A percentile compares a stretch with the other conserved stretches of the same genome.
Evolutionary conservation across 768 basidiomycete species (phyloP).

Genomic region (Guyanaporus albipodus): DNA sequence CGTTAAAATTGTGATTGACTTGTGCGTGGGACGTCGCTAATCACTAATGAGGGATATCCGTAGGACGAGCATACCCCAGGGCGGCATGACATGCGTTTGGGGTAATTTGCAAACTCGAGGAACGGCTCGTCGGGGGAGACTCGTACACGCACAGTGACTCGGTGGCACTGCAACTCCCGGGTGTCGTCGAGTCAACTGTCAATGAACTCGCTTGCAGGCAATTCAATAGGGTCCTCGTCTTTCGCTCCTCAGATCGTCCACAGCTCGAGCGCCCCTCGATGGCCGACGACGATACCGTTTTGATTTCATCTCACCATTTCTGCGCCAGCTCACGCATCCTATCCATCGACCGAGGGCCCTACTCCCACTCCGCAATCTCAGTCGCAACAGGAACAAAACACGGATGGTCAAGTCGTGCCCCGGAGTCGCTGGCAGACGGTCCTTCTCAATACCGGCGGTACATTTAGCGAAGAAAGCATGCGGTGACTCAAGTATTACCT

Average conservation of each 20-base stretch:
- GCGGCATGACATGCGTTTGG: slow-evolving; percentile 4
- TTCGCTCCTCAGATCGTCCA: not conserved
- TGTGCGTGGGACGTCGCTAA: too few species aligned
- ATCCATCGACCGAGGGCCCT: slow-evolving; percentile 9
- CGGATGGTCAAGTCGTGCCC: slow-evolving; percentile 53
- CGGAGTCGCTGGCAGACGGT: slow-evolving; percentile 86
- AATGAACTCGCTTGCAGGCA: slow-evolving; percentile 89
- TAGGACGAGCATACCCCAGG: not conserved
- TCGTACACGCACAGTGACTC: too few species aligned
- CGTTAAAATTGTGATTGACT: not conserved
- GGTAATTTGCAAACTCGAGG: slow-evolving; percentile 21
- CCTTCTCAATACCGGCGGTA: slow-evolving; percentile 83
- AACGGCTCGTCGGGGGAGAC: not conserved
- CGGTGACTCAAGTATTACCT: slow-evolving; percentile 79
- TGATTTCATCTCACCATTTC: slow-evolving; percentile 5
- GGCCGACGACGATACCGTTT: slow-evolving; percentile 5
- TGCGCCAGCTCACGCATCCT: not conserved
- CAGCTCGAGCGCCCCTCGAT: slow-evolving; percentile 41
- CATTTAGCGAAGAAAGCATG: slow-evolving; percentile 90
- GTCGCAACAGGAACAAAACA: slow-evolving; percentile 20
- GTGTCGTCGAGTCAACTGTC: too few species aligned
- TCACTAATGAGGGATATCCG: too few species aligned
- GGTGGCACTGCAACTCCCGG: too few species aligned
- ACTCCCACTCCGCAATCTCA: slow-evolving; percentile 21
- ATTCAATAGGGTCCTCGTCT: slow-evolving; percentile 68